Evolutionary conservation across 2,329 filamentous ascomycete species (phyloP).

Genomic region (Botryotinia calthae): DNA sequence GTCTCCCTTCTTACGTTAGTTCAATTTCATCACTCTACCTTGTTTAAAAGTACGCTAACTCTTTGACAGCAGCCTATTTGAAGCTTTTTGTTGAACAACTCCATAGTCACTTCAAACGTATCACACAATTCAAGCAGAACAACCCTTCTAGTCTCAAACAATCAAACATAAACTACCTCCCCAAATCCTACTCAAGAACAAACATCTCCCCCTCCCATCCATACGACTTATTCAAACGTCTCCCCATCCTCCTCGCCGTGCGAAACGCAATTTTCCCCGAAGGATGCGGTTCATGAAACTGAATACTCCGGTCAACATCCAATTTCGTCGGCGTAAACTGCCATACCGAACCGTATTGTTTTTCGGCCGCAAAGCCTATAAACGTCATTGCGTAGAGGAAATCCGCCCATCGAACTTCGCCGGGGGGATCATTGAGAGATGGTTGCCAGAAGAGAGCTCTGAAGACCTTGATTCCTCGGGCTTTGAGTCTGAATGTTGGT

Average conservation of each 20-base stretch:
- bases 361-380: conserved; percentile 51
- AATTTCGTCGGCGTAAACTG: conserved; percentile 48
- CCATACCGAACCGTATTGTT: conserved; percentile 61
- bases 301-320: conserved; percentile 48
- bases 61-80: neutral
- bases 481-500: conserved; percentile 39
- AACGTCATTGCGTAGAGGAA: conserved; percentile 52
- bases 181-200: conserved; percentile 19
- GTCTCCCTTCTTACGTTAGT: neutral
- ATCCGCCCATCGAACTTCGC: conserved; percentile 53
- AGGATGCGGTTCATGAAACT: conserved; percentile 47
- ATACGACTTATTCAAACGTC: conserved; percentile 50
- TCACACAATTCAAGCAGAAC: neutral
- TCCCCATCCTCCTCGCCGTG: conserved; percentile 47
- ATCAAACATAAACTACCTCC: neutral
- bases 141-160: neutral
- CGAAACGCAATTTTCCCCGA: conserved; percentile 49
- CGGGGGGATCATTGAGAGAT: conserved; percentile 40
- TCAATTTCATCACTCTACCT: neutral
- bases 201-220: conserved; percentile 52
- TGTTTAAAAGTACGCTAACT: neutral
- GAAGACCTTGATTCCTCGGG: conserved; percentile 45
- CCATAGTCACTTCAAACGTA: no score
- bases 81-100: neutral
- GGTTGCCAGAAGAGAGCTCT: conserved; percentile 43